Evolutionary conservation across 2,329 filamentous ascomycete genomes (phyloP), one percentile per base, ranked within the genome.

Genomic region (Orbilia javanica): DNA sequence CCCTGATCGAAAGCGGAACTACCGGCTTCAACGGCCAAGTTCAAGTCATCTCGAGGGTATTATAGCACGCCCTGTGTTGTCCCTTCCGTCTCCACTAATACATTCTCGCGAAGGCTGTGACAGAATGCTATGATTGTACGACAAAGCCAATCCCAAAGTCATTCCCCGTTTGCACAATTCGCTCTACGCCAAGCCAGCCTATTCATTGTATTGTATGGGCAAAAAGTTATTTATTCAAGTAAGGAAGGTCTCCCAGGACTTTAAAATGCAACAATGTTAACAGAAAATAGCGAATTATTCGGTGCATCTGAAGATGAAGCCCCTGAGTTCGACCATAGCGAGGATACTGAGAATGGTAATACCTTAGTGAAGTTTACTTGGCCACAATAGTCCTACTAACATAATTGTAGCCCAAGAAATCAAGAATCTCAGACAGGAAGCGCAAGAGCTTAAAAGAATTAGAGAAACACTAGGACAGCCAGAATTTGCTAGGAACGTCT

Each of bases 121-220:
- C 95, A 0, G 95, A 97, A 82, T 99, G 96, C 86, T 99, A 99
- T 84, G 96, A 99, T 83, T 99, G 96, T 86, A 92, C 90, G 13
- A 88, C 90, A 1, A 99, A 99, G 84, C 92, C 95, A 78, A 90
- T 92, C 1, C 95, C 95, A 4, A 98, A 97, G 84, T 92, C 92
- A 0, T 98, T 96, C 82, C 94, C 96, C 1, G 94, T 98, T 48
- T 99, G 96, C 86, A 99, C 96, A 0, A 98, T 99, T 82, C 90
- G 96, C 83, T 97, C 93, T 84, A 99, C 94, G 0, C 96, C 96
- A 0, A 97, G 92, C 80, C 95, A 98, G 82, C 93, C 95, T 0
- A 98, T 99, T 50, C 96, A 99, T 85, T 98, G 96, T 85, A 99
- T 99, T 79, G 95, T 99, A 1, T 99, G 96, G 96, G 95, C 89